Conservation (phyloP, 306 rosid genomes). For the Pyrus pyrifolia region DNA sequence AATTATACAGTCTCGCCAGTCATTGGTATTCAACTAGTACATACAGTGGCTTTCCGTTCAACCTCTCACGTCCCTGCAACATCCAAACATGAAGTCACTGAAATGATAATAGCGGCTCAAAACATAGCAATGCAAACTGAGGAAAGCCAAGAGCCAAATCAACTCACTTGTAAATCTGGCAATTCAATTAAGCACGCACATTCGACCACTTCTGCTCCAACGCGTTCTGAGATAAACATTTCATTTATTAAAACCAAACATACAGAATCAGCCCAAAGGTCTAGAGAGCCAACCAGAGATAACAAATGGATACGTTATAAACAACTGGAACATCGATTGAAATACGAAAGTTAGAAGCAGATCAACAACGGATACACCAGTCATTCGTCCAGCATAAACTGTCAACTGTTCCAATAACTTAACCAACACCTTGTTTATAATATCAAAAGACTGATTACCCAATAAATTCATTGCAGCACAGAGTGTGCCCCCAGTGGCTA, state of each 20-base stretch:
- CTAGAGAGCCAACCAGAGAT: not conserved
- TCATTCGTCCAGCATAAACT: not conserved
- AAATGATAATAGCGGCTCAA: not conserved
- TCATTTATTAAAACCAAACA: not conserved
- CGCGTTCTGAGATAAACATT: conserved; percentile 55
- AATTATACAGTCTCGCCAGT: not conserved
- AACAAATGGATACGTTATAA: not conserved
- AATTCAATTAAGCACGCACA: conserved; percentile 92
- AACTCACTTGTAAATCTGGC: conserved; percentile 65
- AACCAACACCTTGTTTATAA: not conserved
- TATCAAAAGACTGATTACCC: conserved; percentile 30
- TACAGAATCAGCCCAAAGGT: not conserved
- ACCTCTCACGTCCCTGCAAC: conserved; percentile 67
- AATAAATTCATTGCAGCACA: conserved; percentile 91
- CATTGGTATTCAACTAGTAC: conserved; percentile 65
- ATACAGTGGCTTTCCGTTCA: conserved; percentile 71
- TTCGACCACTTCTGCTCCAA: conserved; percentile 90
- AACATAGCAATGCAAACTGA: not conserved
- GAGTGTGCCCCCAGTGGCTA: conserved; percentile 97
- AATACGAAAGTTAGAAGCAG: not conserved
- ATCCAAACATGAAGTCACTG: not conserved
- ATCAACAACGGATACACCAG: not conserved
- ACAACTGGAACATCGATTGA: not conserved
- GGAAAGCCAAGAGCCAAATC: not conserved
- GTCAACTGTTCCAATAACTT: not conserved